phyloP scores from a whole-genome alignment of 345 rosid species.

The Populus ilicifolia region DNA sequence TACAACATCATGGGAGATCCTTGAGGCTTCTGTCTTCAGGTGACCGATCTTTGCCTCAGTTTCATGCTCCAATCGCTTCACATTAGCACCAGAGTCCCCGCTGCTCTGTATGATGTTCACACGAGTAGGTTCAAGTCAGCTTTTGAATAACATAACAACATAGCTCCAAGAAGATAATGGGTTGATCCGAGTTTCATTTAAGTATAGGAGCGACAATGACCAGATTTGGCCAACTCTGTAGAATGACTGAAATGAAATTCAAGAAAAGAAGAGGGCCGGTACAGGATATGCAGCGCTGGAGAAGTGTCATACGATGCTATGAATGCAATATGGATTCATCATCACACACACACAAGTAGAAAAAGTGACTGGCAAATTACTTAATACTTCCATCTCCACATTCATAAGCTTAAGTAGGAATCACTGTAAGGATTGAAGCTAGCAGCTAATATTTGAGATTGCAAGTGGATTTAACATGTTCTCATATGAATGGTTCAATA shows the following conservation, averaged over 20 bases:
- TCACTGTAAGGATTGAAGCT: neutral
- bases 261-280: neutral
- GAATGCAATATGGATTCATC: neutral
- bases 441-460: neutral
- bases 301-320: neutral
- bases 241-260: neutral
- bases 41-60: slow-evolving; percentile 63
- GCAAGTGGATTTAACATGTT: neutral
- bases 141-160: neutral
- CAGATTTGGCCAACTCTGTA: neutral
- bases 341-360: neutral
- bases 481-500: neutral
- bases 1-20: slow-evolving; percentile 56
- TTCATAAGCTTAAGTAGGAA: neutral
- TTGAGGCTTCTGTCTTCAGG: slow-evolving; percentile 51
- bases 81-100: slow-evolving; percentile 86
- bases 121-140: slow-evolving; percentile 4
- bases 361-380: neutral
- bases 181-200: too few relatives aligned
- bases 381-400: neutral
- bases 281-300: neutral
- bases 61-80: slow-evolving; percentile 78
- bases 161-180: too few relatives aligned
- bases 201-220: neutral
- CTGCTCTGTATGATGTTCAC: slow-evolving; percentile 47